Conservation (phyloP, 2,329 filamentous ascomycete species). For the Scortechinia acanthostroma region DNA sequence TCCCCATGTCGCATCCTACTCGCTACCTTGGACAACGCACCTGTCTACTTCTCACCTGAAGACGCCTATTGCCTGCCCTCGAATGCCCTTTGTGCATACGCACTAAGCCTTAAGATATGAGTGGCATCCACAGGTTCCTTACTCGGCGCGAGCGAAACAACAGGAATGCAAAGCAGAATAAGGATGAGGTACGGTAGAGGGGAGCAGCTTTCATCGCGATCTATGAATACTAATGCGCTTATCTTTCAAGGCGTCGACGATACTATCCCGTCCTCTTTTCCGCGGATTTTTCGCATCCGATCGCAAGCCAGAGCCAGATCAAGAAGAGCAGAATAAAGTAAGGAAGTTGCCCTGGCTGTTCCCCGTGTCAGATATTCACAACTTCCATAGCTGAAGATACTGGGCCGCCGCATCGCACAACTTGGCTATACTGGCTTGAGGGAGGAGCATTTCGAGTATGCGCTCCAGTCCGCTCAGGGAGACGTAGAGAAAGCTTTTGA, state of each 20-base stretch:
- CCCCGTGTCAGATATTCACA: background rate
- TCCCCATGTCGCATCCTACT: no score
- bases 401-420: background rate
- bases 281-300: background rate
- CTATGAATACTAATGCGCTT: no score
- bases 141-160: background rate
- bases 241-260: background rate
- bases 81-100: background rate
- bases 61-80: background rate
- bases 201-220: no score
- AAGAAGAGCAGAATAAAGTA: background rate
- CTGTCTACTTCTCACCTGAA: background rate
- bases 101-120: background rate
- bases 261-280: background rate
- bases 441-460: background rate
- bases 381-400: background rate
- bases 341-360: background rate
- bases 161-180: background rate
- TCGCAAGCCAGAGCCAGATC: background rate
- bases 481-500: slow-evolving; percentile 71
- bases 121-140: background rate
- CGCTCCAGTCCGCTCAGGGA: slow-evolving; percentile 49
- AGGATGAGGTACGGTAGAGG: background rate
- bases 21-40: background rate
- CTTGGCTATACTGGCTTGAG: background rate